Conservation (phyloP, 2,329 filamentous ascomycete species). For the Pseudopyrenochaeta lycopersici region DNA sequence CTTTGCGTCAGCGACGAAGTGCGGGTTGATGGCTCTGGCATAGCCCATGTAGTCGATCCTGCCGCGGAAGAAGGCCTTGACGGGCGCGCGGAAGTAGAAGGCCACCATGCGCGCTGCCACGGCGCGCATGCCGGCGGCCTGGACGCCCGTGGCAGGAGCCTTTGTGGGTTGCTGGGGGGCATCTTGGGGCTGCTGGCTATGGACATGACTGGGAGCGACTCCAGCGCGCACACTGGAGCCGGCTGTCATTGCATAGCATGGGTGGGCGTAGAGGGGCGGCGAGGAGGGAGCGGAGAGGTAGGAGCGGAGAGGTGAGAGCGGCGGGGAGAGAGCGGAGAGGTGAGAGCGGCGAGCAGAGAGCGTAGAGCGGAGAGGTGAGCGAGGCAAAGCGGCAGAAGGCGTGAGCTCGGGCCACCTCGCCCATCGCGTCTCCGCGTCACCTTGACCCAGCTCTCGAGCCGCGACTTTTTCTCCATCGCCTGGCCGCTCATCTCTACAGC, state of each 20-base stretch:
- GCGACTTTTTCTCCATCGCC: too few relatives aligned
- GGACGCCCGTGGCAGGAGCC: slow-evolving; percentile 74
- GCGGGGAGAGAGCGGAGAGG: background rate
- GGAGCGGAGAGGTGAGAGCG: background rate
- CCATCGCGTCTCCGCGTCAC: slow-evolving; percentile 36
- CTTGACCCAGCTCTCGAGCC: slow-evolving; percentile 4
- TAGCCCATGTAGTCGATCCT: slow-evolving; percentile 82
- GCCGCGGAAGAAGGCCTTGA: slow-evolving; percentile 91
- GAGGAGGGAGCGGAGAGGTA: too few relatives aligned
- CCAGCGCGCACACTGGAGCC: slow-evolving; percentile 46
- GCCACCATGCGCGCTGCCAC: slow-evolving; percentile 83
- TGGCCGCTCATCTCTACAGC: too few relatives aligned
- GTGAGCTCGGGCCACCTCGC: slow-evolving; percentile 7
- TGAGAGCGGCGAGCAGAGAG: background rate
- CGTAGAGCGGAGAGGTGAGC: background rate
- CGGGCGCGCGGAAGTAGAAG: slow-evolving; percentile 90
- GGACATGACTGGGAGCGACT: slow-evolving; percentile 31
- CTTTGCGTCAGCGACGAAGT: slow-evolving; percentile 55
- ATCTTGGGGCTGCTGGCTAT: slow-evolving; percentile 18
- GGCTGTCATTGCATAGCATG: slow-evolving; percentile 47
- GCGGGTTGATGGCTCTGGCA: slow-evolving; percentile 69
- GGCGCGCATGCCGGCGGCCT: slow-evolving; percentile 84
- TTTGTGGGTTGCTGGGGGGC: slow-evolving; percentile 56
- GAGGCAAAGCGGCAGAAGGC: background rate
- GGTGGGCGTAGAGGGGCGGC: slow-evolving; percentile 2